Evolutionary conservation across 306 rosid genomes (phyloP).

Genomic region (Betula pendula): DNA sequence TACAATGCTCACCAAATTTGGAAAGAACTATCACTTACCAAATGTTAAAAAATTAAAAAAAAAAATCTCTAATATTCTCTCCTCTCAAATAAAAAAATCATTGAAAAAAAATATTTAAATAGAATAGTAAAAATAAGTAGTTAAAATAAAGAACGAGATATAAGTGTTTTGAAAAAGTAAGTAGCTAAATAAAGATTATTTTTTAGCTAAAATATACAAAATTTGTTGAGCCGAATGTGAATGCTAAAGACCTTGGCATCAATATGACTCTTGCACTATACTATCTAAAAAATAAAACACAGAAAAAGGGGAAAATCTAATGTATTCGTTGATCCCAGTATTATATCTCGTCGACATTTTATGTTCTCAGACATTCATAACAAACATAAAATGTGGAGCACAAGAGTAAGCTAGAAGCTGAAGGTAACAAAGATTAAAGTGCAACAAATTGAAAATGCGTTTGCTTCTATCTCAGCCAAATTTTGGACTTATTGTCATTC

Average conservation of each 20-base stretch:
- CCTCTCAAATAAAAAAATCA: too few species aligned
- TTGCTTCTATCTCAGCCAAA: constrained; percentile 63
- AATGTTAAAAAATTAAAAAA: too few species aligned
- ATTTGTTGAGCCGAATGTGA: too few species aligned
- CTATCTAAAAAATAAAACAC: background rate
- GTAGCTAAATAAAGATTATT: too few species aligned
- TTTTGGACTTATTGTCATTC: constrained; percentile 68
- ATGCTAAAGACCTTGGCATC: background rate
- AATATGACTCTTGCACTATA: background rate
- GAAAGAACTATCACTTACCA: too few species aligned
- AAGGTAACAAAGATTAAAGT: background rate
- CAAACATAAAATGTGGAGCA: background rate
- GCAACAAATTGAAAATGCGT: background rate
- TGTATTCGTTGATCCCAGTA: background rate
- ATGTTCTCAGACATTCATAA: background rate
- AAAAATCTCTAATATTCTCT: too few species aligned
- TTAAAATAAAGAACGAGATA: too few species aligned
- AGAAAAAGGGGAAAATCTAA: background rate
- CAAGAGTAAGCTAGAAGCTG: background rate
- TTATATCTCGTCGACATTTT: background rate
- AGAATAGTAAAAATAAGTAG: too few species aligned
- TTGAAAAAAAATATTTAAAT: too few species aligned
- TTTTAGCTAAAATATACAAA: too few species aligned
- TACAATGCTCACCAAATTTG: too few species aligned
- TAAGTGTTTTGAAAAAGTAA: too few species aligned